phyloP scores from a whole-genome alignment of 2,329 filamentous ascomycete species.

The Monilinia fructicola region DNA sequence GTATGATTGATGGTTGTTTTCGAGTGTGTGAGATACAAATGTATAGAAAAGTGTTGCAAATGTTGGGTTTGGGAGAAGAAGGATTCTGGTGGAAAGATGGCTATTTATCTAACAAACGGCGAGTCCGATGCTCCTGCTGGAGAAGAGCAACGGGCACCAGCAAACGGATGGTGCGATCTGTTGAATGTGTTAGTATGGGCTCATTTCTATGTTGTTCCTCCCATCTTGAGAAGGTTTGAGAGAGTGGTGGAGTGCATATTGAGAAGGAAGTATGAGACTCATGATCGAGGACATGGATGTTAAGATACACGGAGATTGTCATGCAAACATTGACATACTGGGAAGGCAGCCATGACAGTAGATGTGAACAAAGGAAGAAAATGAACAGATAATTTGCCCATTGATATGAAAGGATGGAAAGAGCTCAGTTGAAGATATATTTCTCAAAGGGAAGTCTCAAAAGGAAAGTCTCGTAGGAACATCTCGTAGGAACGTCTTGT shows the following conservation, averaged over 20 bases:
- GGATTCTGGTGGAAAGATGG: constrained; percentile 8
- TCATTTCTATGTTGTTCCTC: constrained; percentile 2
- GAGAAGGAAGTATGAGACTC: constrained; percentile 9
- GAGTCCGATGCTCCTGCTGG: constrained; percentile 78
- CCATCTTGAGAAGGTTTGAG: not conserved
- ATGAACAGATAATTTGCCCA: not conserved
- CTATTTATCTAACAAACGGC: constrained; percentile 55
- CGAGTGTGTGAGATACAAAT: constrained; percentile 25
- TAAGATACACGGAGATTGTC: not conserved
- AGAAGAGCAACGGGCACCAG: constrained; percentile 91
- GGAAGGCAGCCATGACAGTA: not conserved
- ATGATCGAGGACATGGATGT: not conserved
- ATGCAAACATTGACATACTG: not conserved
- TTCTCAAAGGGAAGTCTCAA: too few species aligned
- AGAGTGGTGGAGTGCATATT: not conserved
- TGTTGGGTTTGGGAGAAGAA: constrained; percentile 22
- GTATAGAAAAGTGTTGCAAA: constrained; percentile 24
- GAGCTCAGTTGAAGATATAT: not conserved
- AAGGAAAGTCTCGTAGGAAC: too few species aligned
- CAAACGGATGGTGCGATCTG: constrained; percentile 93
- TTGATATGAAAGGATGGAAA: not conserved
- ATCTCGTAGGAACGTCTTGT: too few species aligned
- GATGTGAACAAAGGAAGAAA: not conserved
- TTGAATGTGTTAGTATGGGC: constrained; percentile 15
- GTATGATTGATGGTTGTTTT: constrained; percentile 30